Percentiles rank a stretch among this genome's conserved stretches.
phyloP scores from a whole-genome alignment of 306 rosid genomes.

The Vachellia collinsii region DNA sequence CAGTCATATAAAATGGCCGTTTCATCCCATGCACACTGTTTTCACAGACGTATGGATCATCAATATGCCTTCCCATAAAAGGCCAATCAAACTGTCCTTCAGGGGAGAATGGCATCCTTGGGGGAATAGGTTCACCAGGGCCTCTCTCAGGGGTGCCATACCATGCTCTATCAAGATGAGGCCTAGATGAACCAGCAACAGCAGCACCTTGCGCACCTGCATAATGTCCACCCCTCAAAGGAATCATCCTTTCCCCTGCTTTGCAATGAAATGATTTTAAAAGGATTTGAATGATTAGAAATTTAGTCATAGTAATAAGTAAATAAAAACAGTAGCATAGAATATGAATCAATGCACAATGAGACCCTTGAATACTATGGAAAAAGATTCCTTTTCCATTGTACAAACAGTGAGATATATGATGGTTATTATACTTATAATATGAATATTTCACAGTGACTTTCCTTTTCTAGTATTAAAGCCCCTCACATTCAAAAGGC shows the following conservation, averaged over 20 bases:
- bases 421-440: background rate
- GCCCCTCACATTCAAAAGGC: background rate
- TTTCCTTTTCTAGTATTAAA: background rate
- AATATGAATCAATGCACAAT: slow-evolving; percentile 8
- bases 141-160: slow-evolving; percentile 52
- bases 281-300: background rate
- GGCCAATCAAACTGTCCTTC: slow-evolving; percentile 55
- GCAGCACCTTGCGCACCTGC: slow-evolving; percentile 34
- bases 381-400: background rate
- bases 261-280: slow-evolving; percentile 28
- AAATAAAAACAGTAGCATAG: background rate
- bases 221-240: slow-evolving; percentile 53
- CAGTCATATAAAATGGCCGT: slow-evolving; percentile 73
- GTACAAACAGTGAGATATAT: background rate
- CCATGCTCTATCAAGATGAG: slow-evolving; percentile 58
- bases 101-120: slow-evolving; percentile 63
- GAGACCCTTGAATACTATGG: background rate
- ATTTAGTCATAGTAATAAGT: background rate
- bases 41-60: slow-evolving; percentile 56
- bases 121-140: slow-evolving; percentile 52
- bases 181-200: slow-evolving; percentile 57
- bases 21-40: slow-evolving; percentile 61
- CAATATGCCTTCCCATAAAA: slow-evolving; percentile 55
- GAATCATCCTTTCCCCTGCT: slow-evolving; percentile 60
- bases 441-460: background rate